Evolutionary conservation across 805 yeast genomes (phyloP), one percentile per base, ranked within the genome.

Genomic region (Diddensiella santjacobensis): DNA sequence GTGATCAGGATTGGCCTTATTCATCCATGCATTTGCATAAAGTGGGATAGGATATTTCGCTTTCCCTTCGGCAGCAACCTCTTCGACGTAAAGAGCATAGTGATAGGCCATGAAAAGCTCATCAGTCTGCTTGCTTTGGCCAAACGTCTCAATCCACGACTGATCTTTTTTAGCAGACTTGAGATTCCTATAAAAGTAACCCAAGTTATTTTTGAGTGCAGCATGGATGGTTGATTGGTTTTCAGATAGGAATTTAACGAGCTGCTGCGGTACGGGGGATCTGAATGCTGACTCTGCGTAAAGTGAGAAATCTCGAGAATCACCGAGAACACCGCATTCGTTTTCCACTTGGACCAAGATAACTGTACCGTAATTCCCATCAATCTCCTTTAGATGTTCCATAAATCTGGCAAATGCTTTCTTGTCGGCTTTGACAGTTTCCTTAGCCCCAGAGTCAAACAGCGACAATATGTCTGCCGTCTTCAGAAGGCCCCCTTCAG

Each of bases 21-120:
- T 49, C 40, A 41, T 38, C 56, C 56, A 52, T 8, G 43, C 55
- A 39, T 53, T 53, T 4, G 55, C 52, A 38, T 15, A 53, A 4
- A 53, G 31, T 6, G 57, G 57, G 11, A 53, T 19, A 13, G 43
- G 26, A 30, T 52, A 52, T 10, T 29, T 47, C 13, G 33, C 20
- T 26, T 31, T 30, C 3, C 54, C 55, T 2, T 38, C 48, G 3
- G 19, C 33, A n/a, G 51, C 57, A 2, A 53, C 47, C 11, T 30
- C 18, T 23, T 52, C 44, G 8, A 53, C 47, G 22, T 52, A 53
- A 19, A 36, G 41, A 3, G 57, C 48, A 40, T 45, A 49, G 42
- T 53, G 49, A 30, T 49, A 53, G 2, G 57, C 55, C 57, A 53
- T 53, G 42, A 53, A 53, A 8, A 53, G 3, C 44, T 53, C 57